A percentile compares a stretch with the other conserved stretches of the same genome.
phyloP scores from a whole-genome alignment of 257 asterid species.

The Paulownia fortunei region DNA sequence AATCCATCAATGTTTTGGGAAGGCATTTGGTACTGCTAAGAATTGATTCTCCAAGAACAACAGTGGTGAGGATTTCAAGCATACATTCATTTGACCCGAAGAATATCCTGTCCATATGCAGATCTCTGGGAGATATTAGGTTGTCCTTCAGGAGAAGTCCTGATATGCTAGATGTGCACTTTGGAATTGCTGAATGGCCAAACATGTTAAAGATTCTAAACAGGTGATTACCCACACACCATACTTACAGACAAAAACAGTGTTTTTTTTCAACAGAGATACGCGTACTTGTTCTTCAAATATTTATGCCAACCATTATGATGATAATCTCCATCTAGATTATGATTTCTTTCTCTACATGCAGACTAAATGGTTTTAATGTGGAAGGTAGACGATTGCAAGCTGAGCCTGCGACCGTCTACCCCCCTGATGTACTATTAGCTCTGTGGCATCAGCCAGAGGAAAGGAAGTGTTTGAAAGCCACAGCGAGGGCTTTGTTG shows the following conservation, averaged over 20 bases:
- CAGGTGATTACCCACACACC: conserved; percentile 40
- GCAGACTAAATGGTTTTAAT: conserved; percentile 49
- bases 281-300: neutral
- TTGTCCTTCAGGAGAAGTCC: accelerated
- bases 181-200: conserved; percentile 62
- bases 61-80: conserved; percentile 51
- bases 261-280: neutral
- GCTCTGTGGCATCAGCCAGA: conserved; percentile 62
- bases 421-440: conserved; percentile 50
- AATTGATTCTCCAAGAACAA: conserved; percentile 71
- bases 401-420: conserved; percentile 66
- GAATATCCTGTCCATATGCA: conserved; percentile 24
- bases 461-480: conserved; percentile 49
- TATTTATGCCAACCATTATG: neutral
- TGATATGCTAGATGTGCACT: conserved; percentile 42
- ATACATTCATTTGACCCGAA: accelerated
- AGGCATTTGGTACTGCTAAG: conserved; percentile 49
- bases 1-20: conserved; percentile 51
- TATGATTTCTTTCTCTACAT: conserved; percentile 22
- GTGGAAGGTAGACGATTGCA: conserved; percentile 43
- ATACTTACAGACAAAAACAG: neutral
- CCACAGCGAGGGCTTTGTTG: conserved; percentile 39
- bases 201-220: conserved; percentile 65
- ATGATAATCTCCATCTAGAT: conserved; percentile 4
- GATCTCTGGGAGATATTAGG: conserved; percentile 40